These are phyloP conservation scores for Lachnellula hyalina DNA, from an alignment of 2,329 filamentous ascomycete genomes.

Conservation along the genomic window DNA sequence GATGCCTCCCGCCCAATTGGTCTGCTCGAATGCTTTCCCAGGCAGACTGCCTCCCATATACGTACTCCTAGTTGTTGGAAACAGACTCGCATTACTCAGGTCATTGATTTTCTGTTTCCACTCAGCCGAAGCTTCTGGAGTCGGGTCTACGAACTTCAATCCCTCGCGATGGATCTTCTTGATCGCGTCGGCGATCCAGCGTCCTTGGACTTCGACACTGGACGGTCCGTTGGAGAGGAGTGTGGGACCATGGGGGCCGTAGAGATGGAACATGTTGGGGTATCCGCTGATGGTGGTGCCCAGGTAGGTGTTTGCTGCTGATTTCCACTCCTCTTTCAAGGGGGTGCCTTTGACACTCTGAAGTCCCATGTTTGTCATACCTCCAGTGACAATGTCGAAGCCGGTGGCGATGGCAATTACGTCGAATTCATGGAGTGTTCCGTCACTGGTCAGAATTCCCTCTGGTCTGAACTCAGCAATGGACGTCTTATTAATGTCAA, in stretches of 20 bases:
- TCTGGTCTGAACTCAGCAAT: conserved; percentile 37
- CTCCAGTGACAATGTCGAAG: conserved; percentile 34
- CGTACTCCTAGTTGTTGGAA: conserved; percentile 32
- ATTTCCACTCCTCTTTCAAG: conserved; percentile 31
- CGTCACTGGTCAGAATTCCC: conserved; percentile 32
- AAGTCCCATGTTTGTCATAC: conserved; percentile 30
- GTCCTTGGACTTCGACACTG: conserved; percentile 36
- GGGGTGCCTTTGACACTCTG: conserved; percentile 26
- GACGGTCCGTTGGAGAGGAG: conserved; percentile 33
- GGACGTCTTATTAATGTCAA: conserved; percentile 36
- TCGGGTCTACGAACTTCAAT: conserved; percentile 29
- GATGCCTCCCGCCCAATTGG: conserved; percentile 7
- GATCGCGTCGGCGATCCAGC: conserved; percentile 34
- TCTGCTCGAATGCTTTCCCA: conserved; percentile 4
- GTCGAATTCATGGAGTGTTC: conserved; percentile 27
- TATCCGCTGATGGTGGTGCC: conserved; percentile 39
- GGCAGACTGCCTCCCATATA: conserved; percentile 32
- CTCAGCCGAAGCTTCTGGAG: conserved; percentile 27
- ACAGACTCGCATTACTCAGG: conserved; percentile 28
- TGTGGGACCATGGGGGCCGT: conserved; percentile 34
- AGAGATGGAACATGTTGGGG: conserved; percentile 45
- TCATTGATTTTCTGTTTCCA: conserved; percentile 27
- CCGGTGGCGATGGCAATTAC: conserved; percentile 35
- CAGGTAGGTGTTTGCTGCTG: conserved; percentile 32
- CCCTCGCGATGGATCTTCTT: conserved; percentile 29